Base-by-base conservation (phyloP, 139 green algal species). In the Chlorella sp. region DNA sequence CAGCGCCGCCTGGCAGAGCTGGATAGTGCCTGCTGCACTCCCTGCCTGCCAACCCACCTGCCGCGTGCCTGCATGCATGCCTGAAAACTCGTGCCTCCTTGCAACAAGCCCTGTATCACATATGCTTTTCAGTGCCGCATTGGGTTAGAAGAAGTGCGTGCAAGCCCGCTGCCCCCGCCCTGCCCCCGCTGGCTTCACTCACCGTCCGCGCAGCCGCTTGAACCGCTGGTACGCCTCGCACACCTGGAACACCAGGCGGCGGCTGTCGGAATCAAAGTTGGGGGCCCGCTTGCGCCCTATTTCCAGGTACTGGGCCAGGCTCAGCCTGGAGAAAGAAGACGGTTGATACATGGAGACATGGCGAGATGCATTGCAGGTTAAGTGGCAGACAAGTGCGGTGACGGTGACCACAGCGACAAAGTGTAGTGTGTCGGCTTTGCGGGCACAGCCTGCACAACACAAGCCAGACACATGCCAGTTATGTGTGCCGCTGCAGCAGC, bases 231-330 rank as follows among this genome's bases (percentile, higher is more conserved):
- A 97, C 37, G 73, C 68, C 82, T 92, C 60, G 81, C 93, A 97
- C n/a, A 97, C 61, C 61, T 87, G 57, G 57, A 42, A 36, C 37
- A 98, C 95, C 39, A 91, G 80, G 4, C 64, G 76, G 34, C 93
- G 91, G 87, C 86, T 89, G 69, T 94, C 93, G 28, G 79, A 34
- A 26, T 77, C 91, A 93, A 97, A 98, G 94, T 96, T 98, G 36
- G 94, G 93, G 0, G 93, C 92, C 0, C 96, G 93, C 93, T 96
- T 96, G 21, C 73, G 42, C 11, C 93, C 94, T 21, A 97, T 81
- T 32, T 93, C 84, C 28, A 96, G 85, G 89, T 98, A 98, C 1
- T 90, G 30, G 26, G 94, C 89, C 71, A 94, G 88, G 11, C 42
- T 90, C 22, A 97, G 93, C 69, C 90, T 86, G 82, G 32, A n/a